These are phyloP conservation scores for Clonostachys sp. DNA, from an alignment of 2,329 filamentous ascomycete genomes.

Conservation along the genomic window DNA sequence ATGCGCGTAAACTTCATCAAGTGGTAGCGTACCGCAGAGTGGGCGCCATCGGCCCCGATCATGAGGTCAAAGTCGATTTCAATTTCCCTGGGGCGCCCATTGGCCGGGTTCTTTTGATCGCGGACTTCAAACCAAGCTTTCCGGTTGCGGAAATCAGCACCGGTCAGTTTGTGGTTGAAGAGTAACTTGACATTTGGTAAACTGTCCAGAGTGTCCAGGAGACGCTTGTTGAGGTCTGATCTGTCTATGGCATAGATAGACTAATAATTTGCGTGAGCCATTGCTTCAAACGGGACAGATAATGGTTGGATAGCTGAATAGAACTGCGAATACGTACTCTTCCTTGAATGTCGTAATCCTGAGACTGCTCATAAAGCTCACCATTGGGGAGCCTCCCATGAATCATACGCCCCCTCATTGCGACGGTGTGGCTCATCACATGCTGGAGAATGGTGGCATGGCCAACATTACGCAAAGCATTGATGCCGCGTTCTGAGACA, in stretches of 20 bases:
- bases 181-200: slow-evolving; percentile 87
- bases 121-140: slow-evolving; percentile 82
- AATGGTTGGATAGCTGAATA: not conserved
- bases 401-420: slow-evolving; percentile 96
- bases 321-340: slow-evolving; percentile 49
- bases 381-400: slow-evolving; percentile 66
- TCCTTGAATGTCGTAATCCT: slow-evolving; percentile 86
- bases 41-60: slow-evolving; percentile 91
- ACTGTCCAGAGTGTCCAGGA: slow-evolving; percentile 78
- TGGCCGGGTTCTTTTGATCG: slow-evolving; percentile 21
- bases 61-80: slow-evolving; percentile 87
- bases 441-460: slow-evolving; percentile 64
- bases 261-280: slow-evolving; percentile 33
- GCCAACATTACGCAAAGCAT: slow-evolving; percentile 72
- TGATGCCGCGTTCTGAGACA: slow-evolving; percentile 88
- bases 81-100: slow-evolving; percentile 60
- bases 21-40: slow-evolving; percentile 86
- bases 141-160: slow-evolving; percentile 74
- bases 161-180: slow-evolving; percentile 91
- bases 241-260: slow-evolving; percentile 84
- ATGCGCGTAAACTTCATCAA: slow-evolving; percentile 93
- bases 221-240: slow-evolving; percentile 72
- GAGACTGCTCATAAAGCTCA: slow-evolving; percentile 71
- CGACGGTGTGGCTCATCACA: slow-evolving; percentile 75
- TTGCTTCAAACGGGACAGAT: slow-evolving; percentile 7